Percentiles rank a stretch among this genome's conserved stretches.
These are phyloP conservation scores for Neophaeococcomyces mojaviensis DNA, from an alignment of 2,329 filamentous ascomycete species.

Conservation along the genomic window DNA sequence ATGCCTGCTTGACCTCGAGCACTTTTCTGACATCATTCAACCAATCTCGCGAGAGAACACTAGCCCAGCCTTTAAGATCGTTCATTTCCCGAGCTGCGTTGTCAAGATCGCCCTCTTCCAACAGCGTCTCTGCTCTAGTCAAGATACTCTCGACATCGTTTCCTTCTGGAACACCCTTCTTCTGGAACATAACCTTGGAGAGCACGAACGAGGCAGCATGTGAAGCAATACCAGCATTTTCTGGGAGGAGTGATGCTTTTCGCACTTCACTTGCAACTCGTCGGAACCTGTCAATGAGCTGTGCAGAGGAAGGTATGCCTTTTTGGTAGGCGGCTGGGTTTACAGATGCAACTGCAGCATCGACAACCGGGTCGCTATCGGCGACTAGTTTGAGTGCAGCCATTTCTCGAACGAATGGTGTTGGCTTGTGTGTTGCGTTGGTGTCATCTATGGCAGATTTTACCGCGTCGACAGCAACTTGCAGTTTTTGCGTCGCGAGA, in stretches of 20 bases:
- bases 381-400: constrained; percentile 92
- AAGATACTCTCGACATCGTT: constrained; percentile 92
- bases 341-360: constrained; percentile 92
- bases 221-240: constrained; percentile 87
- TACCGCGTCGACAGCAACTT: constrained; percentile 91
- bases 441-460: constrained; percentile 70
- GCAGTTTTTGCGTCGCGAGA: constrained; percentile 88
- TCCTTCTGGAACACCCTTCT: constrained; percentile 73
- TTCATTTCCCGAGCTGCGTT: constrained; percentile 93
- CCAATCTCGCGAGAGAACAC: constrained; percentile 92
- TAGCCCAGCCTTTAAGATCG: constrained; percentile 83
- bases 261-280: constrained; percentile 85
- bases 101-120: constrained; percentile 91
- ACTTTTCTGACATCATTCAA: constrained; percentile 82
- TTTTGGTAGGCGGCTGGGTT: constrained; percentile 90
- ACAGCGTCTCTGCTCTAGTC: constrained; percentile 75
- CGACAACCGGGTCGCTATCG: constrained; percentile 73
- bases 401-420: constrained; percentile 85
- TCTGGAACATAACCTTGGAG: constrained; percentile 94
- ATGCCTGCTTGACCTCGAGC: constrained; percentile 88
- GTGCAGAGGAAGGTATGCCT: constrained; percentile 72
- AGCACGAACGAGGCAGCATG: constrained; percentile 85
- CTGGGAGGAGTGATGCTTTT: constrained; percentile 86
- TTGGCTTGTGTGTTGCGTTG: constrained; percentile 45
- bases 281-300: constrained; percentile 92